Percentiles rank a stretch among this genome's conserved stretches.
These are phyloP conservation scores for Coniella lustricola DNA, from an alignment of 2,329 filamentous ascomycete genomes.

Conservation along the genomic window DNA sequence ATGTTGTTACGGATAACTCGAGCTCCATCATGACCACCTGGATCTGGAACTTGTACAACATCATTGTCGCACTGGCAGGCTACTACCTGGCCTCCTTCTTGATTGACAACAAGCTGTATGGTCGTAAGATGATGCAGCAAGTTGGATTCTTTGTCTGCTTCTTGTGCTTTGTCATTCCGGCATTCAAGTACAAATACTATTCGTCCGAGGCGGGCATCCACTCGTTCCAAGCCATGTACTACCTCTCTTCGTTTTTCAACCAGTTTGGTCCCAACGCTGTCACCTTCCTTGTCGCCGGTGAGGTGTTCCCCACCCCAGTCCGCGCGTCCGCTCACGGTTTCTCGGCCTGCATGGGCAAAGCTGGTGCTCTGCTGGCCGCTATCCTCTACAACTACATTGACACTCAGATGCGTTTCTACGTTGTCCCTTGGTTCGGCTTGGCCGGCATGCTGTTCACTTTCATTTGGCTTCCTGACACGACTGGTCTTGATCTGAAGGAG, in stretches of 20 bases:
- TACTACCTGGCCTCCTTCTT: constrained; percentile 87
- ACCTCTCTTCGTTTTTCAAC: constrained; percentile 97
- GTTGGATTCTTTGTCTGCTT: constrained; percentile 90
- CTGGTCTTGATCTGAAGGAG: constrained; percentile 92
- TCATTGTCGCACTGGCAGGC: constrained; percentile 74
- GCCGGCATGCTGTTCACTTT: constrained; percentile 75
- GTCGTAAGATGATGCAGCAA: constrained; percentile 94
- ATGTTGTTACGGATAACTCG: constrained; percentile 63
- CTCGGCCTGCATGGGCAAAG: constrained; percentile 84
- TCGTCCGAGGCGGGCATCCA: constrained; percentile 63
- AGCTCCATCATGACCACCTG: constrained; percentile 76
- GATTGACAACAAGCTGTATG: constrained; percentile 95
- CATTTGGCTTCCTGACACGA: constrained; percentile 92
- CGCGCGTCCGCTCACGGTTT: constrained; percentile 92
- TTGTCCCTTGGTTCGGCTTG: constrained; percentile 94
- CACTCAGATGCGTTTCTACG: constrained; percentile 76
- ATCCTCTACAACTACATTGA: constrained; percentile 94
- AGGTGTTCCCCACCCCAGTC: constrained; percentile 92
- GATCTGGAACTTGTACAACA: constrained; percentile 90
- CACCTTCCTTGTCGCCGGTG: constrained; percentile 91
- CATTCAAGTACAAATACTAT: constrained; percentile 83
- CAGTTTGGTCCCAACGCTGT: constrained; percentile 96
- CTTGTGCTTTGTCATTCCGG: constrained; percentile 86
- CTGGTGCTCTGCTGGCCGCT: constrained; percentile 78
- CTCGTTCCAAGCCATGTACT: constrained; percentile 97